Evolutionary conservation across 1,284 basidiomycete species (phyloP).

Genomic region (Psilocybe mexicana): DNA sequence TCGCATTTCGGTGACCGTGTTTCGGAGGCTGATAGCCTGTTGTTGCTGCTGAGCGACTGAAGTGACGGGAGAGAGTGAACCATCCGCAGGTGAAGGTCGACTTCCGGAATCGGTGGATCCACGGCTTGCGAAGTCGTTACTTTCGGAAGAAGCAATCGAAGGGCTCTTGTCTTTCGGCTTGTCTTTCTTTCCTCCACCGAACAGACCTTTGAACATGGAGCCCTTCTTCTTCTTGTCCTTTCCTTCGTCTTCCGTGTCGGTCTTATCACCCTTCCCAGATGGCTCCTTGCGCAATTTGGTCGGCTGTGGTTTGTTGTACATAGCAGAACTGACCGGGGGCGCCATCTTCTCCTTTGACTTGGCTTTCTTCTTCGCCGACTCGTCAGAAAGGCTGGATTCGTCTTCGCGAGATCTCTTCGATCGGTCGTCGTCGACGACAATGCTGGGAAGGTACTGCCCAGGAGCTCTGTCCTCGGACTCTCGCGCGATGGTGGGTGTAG

Average conservation of each 20-base stretch:
- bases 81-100: conserved; percentile 35
- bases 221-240: conserved; percentile 72
- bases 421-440: conserved; percentile 56
- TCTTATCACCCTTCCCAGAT: conserved; percentile 35
- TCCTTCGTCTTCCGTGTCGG: conserved; percentile 47
- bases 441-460: conserved; percentile 40
- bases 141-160: conserved; percentile 48
- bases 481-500: conserved; percentile 75
- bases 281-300: conserved; percentile 70
- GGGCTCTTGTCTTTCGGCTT: conserved; percentile 57
- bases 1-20: conserved; percentile 24
- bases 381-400: conserved; percentile 47
- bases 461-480: conserved; percentile 38
- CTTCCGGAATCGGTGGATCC: conserved; percentile 55
- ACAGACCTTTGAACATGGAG: conserved; percentile 72
- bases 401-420: conserved; percentile 63
- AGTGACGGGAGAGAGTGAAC: conserved; percentile 46
- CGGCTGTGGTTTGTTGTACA: conserved; percentile 33
- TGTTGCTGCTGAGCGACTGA: conserved; percentile 55
- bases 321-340: conserved; percentile 40
- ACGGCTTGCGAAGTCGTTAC: conserved; percentile 37
- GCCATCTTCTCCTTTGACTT: conserved; percentile 40
- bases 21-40: conserved; percentile 32
- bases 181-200: conserved; percentile 78
- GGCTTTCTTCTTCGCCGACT: conserved; percentile 56